Base-by-base conservation (phyloP, 179 eudicot species). In the Nepenthes alata region DNA sequence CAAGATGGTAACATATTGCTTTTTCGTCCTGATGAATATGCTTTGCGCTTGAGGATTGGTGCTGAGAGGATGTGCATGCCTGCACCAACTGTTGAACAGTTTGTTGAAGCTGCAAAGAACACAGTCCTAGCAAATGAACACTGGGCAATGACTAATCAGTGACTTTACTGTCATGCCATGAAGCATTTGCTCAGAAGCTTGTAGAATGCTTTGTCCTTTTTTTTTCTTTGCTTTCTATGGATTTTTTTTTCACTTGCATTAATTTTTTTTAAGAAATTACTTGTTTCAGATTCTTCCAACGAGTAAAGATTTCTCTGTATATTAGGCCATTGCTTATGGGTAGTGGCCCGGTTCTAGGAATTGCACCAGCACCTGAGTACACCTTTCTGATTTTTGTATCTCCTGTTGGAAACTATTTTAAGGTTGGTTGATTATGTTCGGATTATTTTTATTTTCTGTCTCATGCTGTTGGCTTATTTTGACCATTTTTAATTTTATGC, bases 31-130 rank as follows among this genome's bases (percentile, higher is more conserved):
- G 83, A 80, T 62, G 95, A 93, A 81, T 89, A 93, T 75, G 97
- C 95, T 39, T 34, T 72, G 65, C 80, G 98, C 48, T 65, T 93
- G 80, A 83, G 80, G 72, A 66, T 55, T 55, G 98, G 98, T 53
- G 95, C 98, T n/a, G 98, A 89, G 69, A 83, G 98, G 62, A 89
- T 93, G 90, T 93, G 98, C 83, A 93, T 93, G 98, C 85, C 87
- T 72, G 84, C 97, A 41, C 98, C 98, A 50, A 80, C 87, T 57
- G 89, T 85, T 61, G 95, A 87, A 35, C 95, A 93, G 70, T 93
- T 93, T 73, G 59, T 89, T 74, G 88, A 85, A 77, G 97, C 97
- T 67, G 98, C 89, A 35, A 87, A 79, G 70, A 80, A 67, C 35
- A 93, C 90, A 58, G 97, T 87, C 60, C 68, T 89, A 58, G 95